Evolutionary conservation across 805 yeast genomes (phyloP).

Genomic region (Candida pseudofarinosa): DNA sequence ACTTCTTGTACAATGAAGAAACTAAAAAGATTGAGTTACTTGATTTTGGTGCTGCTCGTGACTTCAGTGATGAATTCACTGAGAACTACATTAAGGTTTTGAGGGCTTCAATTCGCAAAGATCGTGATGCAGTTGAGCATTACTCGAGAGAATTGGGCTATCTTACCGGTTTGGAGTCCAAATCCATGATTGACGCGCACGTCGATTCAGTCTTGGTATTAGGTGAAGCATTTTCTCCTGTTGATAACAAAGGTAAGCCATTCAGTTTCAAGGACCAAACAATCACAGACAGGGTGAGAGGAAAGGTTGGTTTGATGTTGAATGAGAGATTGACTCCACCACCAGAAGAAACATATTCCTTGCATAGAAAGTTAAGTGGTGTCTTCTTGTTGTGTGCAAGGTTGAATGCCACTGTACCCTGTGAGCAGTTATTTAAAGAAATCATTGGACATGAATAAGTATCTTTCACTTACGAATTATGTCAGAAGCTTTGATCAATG

Average conservation of each 20-base stretch:
- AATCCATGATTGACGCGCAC: conserved; percentile 86
- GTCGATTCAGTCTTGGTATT: conserved; percentile 83
- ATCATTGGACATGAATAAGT: conserved; percentile 53
- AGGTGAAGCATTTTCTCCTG: conserved; percentile 83
- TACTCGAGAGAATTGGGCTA: conserved; percentile 77
- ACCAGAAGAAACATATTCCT: conserved; percentile 96
- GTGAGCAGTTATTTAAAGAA: conserved; percentile 70
- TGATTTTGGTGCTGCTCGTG: conserved; percentile 95
- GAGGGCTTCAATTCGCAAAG: conserved; percentile 68
- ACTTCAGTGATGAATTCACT: conserved; percentile 65
- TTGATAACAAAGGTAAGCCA: conserved; percentile 41
- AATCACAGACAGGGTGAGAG: conserved; percentile 88
- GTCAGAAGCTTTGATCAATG: no score
- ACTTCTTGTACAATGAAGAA: conserved; percentile 75
- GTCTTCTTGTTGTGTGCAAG: conserved; percentile 87
- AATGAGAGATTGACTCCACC: conserved; percentile 92
- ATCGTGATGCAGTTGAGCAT: conserved; percentile 58
- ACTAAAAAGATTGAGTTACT: conserved; percentile 75
- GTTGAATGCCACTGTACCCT: conserved; percentile 77
- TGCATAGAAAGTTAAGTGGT: conserved; percentile 93
- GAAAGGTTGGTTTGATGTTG: conserved; percentile 84
- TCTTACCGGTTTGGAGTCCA: conserved; percentile 85
- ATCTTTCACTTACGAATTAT: not conserved
- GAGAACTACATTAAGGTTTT: conserved; percentile 64
- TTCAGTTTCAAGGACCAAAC: conserved; percentile 83